Base-by-base conservation (phyloP, 768 basidiomycete genomes). In the Termitomyces titanicus region DNA sequence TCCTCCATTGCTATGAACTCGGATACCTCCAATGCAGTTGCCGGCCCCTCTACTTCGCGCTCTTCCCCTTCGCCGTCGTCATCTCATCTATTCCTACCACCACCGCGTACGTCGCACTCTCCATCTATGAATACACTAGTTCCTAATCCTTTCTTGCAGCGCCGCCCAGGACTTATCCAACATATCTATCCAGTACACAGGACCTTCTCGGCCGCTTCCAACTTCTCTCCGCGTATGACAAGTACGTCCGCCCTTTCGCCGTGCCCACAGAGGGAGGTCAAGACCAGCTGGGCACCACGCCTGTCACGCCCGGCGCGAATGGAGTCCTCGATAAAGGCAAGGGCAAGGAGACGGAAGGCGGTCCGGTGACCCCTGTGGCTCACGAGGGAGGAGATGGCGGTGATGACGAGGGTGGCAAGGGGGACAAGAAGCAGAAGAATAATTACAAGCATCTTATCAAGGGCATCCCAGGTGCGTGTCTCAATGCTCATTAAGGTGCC, bases 401-500 rank as follows among this genome's bases (percentile, higher is more conserved):
- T 44, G 81, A 83, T 53, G 84, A 84, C 53, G 80, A 72, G 46
- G 71, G 70, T 17, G 79, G 76, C 17, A 83, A 79, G 58, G 79
- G 76, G 47, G 80, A 80, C 61, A 84, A 87, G 79, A 90, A 85
- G 79, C 84, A 80, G 75, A 87, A 86, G 76, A 88, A 88, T 61
- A 83, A 73, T 54, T 91, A 90, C 64, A 87, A 82, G 62, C 84
- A 89, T 63, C 79, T 90, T 52, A 87, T 91, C 63, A 88, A 85
- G 74, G 83, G 80, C 54, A 74, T 87, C 44, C 88, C 88, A 58
- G 89, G 85, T 86, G 68, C 62, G 83, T 74, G 34, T 49, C 51
- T 46, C 46, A 37, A 27, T 45, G 44, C 44, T 20, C 38, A 11
- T 13, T 37, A 47, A 56, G 40, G 42, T 27, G 22, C 17, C 48